Evolutionary conservation across 2,329 filamentous ascomycete genomes (phyloP).

Genomic region (Malbranchea zuffiana): DNA sequence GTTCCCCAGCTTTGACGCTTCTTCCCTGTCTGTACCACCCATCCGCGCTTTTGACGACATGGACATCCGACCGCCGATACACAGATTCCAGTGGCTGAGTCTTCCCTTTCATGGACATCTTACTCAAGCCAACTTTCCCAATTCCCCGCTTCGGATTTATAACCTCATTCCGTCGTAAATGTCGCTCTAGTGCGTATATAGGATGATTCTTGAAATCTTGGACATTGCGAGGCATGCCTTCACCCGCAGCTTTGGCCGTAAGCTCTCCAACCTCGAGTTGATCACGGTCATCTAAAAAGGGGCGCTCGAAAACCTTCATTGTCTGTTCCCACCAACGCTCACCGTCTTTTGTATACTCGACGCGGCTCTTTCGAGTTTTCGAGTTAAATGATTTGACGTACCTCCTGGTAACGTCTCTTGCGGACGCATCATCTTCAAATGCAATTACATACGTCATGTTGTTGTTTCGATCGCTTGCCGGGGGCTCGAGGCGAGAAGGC

Average conservation of each 20-base stretch:
- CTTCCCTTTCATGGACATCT: constrained; percentile 37
- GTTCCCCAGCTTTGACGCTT: constrained; percentile 65
- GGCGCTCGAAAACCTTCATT: constrained; percentile 32
- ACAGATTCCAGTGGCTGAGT: constrained; percentile 58
- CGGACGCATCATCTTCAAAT: constrained; percentile 69
- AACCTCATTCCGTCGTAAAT: constrained; percentile 73
- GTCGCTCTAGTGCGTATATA: constrained; percentile 70
- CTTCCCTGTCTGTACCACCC: constrained; percentile 86
- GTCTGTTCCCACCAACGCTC: constrained; percentile 45
- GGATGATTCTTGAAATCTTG: constrained; percentile 83
- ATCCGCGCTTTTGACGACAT: constrained; percentile 64
- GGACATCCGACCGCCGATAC: constrained; percentile 72
- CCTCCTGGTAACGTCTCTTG: constrained; percentile 73
- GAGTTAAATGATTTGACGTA: constrained; percentile 84
- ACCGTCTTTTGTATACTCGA: constrained; percentile 55
- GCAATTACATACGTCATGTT: constrained; percentile 72
- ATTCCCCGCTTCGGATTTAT: constrained; percentile 60
- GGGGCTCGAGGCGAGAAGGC: constrained; percentile 68
- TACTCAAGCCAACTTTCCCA: constrained; percentile 59
- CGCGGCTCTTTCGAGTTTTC: constrained; percentile 71
- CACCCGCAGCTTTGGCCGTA: constrained; percentile 56
- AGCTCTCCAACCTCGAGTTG: constrained; percentile 75
- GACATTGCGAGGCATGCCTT: constrained; percentile 77
- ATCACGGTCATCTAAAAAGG: constrained; percentile 53
- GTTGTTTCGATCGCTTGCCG: constrained; percentile 65